A percentile compares a stretch with the other conserved stretches of the same genome.
Conservation (phyloP, 2,329 filamentous ascomycete genomes). For the Penicillium rolfsii region DNA sequence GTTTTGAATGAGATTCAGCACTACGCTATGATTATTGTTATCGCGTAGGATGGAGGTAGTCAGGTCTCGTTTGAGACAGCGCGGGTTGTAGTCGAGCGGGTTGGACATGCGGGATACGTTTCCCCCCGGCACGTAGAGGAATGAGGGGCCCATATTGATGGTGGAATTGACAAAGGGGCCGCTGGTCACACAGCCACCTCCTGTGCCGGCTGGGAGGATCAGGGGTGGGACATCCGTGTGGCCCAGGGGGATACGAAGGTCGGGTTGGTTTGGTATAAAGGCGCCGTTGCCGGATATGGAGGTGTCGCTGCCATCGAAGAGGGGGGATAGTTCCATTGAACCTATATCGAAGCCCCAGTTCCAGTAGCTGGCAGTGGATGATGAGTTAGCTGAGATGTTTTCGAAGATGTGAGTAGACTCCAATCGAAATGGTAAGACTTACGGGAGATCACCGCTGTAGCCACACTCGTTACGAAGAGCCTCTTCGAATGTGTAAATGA, state of each 20-base stretch:
- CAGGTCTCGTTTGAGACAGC: constrained; percentile 36
- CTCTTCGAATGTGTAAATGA: constrained; percentile 37
- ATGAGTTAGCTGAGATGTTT: neutral
- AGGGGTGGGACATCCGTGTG: constrained; percentile 38
- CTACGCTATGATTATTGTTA: constrained; percentile 29
- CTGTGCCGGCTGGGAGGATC: constrained; percentile 45
- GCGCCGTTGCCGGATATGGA: constrained; percentile 53
- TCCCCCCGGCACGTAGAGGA: constrained; percentile 20
- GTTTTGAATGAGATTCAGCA: constrained; percentile 27
- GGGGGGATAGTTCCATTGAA: constrained; percentile 46
- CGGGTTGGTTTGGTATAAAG: constrained; percentile 32
- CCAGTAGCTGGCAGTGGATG: constrained; percentile 43
- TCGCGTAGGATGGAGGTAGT: constrained; percentile 25
- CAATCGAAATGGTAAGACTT: constrained; percentile 1
- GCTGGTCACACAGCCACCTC: constrained; percentile 41
- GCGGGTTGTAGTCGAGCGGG: constrained; percentile 36
- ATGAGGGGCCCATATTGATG: constrained; percentile 34
- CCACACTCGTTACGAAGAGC: constrained; percentile 42
- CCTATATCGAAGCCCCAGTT: constrained; percentile 50
- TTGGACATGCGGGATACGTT: constrained; percentile 13
- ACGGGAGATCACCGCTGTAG: constrained; percentile 42
- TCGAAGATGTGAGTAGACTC: too few species aligned
- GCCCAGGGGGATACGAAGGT: constrained; percentile 24
- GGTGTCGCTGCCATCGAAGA: constrained; percentile 55
- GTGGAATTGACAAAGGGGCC: constrained; percentile 43